Base-by-base conservation (phyloP, 805 yeast genomes). In the Saccharomycopsis vini region DNA sequence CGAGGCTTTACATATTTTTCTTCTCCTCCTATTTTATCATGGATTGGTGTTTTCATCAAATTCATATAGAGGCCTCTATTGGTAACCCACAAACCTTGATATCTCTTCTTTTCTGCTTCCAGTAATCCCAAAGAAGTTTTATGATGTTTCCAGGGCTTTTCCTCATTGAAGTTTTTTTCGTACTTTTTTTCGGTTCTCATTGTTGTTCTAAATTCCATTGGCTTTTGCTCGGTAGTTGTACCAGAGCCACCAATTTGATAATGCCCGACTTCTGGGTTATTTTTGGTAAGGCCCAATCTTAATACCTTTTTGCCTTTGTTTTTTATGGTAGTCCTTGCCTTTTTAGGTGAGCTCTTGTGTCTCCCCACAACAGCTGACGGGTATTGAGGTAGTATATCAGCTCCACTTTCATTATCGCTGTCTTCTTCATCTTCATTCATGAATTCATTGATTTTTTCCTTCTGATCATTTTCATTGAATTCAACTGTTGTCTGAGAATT, bases 81-180 rank as follows among this genome's bases (percentile, higher is more conserved):
- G 28, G 95, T 78, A 0, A 82, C 95, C 95, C 95, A 92, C 13
- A 92, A 73, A 21, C 95, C 94, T 60, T 89, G 97, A 60, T 90
- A 92, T 31, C 97, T 63, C 57, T 88, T 88, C 47, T 85, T 71
- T 58, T 92, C 97, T 36, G 67, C 71, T 36, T 74, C 78, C 1
- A 73, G 68, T n/a, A 69, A 63, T 33, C 65, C 59, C 51, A 67
- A 57, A 4, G 78, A 67, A 47, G 77, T 83, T 24, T 67, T 67
- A 61, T 87, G 97, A 54, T 81, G 79, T 54, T 89, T 88, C 96
- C 97, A 88, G 0, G 97, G 97, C 60, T 88, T 87, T 47, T 83
- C 85, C 55, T 82, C 95, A 57, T 89, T 81, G 60, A 89, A 88
- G 22, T 61, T 60, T 15, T 66, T 56, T 45, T 64, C 65, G 45